phyloP scores from a whole-genome alignment of 805 yeast genomes.

The Myxozyma sirexii region DNA sequence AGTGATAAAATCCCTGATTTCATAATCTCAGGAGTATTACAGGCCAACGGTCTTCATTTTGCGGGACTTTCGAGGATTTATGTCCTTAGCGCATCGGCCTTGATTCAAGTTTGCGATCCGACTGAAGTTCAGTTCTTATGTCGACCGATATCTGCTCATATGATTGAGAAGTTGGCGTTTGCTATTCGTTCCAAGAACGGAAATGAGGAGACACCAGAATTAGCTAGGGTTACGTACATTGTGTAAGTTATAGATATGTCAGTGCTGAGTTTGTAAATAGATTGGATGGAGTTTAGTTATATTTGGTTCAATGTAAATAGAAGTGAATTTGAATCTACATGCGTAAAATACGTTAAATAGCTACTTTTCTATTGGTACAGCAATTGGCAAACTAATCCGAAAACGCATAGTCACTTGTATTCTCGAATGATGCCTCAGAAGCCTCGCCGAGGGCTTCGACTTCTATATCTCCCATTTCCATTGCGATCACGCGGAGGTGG shows the following conservation, averaged over 20 bases:
- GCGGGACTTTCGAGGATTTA: conserved; percentile 27
- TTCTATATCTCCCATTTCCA: conserved; percentile 8
- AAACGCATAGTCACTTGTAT: too few species aligned
- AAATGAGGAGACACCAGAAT: background rate
- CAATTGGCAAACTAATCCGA: background rate
- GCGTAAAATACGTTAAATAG: too few species aligned
- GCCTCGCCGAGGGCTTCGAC: conserved; percentile 4
- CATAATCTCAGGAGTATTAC: conserved; percentile 16
- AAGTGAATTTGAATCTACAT: too few species aligned
- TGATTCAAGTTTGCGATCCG: conserved; percentile 12
- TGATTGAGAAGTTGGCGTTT: conserved; percentile 6
- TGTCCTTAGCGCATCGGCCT: conserved; percentile 17
- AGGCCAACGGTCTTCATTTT: conserved; percentile 27
- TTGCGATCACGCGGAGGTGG: conserved; percentile 10
- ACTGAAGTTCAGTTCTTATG: background rate
- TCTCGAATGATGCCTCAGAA: too few species aligned
- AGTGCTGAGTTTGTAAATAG: too few species aligned
- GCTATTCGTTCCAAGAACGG: background rate
- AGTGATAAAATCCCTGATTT: conserved; percentile 15
- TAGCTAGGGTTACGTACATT: conserved; percentile 3
- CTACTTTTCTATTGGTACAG: background rate
- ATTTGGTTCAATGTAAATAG: too few species aligned
- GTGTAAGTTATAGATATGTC: background rate
- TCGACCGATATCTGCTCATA: conserved; percentile 8
- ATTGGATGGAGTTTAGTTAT: too few species aligned